Evolutionary conservation across 768 basidiomycete species (phyloP).

Genomic region (Obba rivulosa): DNA sequence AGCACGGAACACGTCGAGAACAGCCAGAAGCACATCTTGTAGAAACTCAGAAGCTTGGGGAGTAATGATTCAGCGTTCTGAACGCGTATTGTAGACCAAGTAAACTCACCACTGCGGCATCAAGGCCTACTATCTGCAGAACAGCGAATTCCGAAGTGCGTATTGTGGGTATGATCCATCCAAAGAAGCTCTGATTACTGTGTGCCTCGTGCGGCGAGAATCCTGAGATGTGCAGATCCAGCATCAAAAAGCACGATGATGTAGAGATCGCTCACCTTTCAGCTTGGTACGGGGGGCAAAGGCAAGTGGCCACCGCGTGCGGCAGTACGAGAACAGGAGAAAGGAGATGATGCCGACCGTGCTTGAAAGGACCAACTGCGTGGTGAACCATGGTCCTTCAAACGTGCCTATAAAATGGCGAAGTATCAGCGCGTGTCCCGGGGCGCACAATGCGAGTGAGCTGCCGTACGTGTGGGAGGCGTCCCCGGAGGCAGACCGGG

Average conservation of each 20-base stretch:
- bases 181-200: constrained; percentile 81
- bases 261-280: constrained; percentile 58
- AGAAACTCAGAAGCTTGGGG: constrained; percentile 81
- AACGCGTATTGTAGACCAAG: neutral
- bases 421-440: neutral
- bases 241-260: neutral
- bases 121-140: constrained; percentile 92
- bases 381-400: constrained; percentile 94
- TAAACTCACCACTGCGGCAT: constrained; percentile 87
- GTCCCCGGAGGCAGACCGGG: constrained; percentile 45
- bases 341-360: constrained; percentile 77
- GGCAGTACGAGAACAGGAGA: constrained; percentile 81
- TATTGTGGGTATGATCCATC: constrained; percentile 94
- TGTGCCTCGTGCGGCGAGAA: constrained; percentile 95
- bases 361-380: constrained; percentile 77
- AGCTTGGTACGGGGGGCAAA: constrained; percentile 94
- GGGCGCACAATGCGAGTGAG: neutral
- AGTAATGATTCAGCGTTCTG: neutral
- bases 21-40: constrained; percentile 90
- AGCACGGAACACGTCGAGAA: constrained; percentile 85
- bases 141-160: constrained; percentile 88
- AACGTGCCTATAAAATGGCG: constrained; percentile 51
- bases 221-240: constrained; percentile 38
- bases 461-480: constrained; percentile 54
- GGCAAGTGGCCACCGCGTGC: constrained; percentile 82